phyloP scores from a whole-genome alignment of 2,329 filamentous ascomycete genomes.

The Fusarium subglutinans region DNA sequence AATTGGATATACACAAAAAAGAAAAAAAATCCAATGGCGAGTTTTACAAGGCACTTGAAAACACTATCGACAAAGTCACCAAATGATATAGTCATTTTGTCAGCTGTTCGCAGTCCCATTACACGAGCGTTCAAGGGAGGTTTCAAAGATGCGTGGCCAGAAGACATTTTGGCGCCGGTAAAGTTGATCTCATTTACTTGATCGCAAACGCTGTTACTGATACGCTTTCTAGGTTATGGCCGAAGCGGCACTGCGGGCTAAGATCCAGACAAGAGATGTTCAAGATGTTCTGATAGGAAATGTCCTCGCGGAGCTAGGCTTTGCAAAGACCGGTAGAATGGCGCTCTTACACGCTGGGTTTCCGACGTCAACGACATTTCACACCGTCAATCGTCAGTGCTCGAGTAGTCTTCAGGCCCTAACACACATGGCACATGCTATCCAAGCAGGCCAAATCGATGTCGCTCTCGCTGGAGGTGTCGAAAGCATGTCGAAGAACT shows the following conservation, averaged over 20 bases:
- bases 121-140: constrained; percentile 83
- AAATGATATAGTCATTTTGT: constrained; percentile 85
- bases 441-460: constrained; percentile 76
- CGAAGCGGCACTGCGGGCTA: constrained; percentile 44
- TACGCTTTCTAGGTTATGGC: not conserved
- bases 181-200: fast-evolving
- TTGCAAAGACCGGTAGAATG: constrained; percentile 89
- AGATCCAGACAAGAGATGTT: constrained; percentile 63
- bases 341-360: constrained; percentile 84
- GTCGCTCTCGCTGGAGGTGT: constrained; percentile 85
- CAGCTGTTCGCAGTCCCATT: constrained; percentile 86
- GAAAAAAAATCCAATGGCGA: not conserved
- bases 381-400: constrained; percentile 89
- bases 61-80: constrained; percentile 65
- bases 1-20: not conserved
- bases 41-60: not conserved
- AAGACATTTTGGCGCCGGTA: constrained; percentile 79
- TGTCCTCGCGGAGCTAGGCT: constrained; percentile 88
- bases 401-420: constrained; percentile 81
- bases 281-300: constrained; percentile 87
- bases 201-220: fast-evolving
- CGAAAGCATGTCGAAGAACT: constrained; percentile 95
- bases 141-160: constrained; percentile 87
- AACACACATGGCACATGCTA: constrained; percentile 76
- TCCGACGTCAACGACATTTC: constrained; percentile 75